These are phyloP conservation scores for Colletotrichum eremochloae DNA, from an alignment of 2,329 filamentous ascomycete species.

Conservation along the genomic window DNA sequence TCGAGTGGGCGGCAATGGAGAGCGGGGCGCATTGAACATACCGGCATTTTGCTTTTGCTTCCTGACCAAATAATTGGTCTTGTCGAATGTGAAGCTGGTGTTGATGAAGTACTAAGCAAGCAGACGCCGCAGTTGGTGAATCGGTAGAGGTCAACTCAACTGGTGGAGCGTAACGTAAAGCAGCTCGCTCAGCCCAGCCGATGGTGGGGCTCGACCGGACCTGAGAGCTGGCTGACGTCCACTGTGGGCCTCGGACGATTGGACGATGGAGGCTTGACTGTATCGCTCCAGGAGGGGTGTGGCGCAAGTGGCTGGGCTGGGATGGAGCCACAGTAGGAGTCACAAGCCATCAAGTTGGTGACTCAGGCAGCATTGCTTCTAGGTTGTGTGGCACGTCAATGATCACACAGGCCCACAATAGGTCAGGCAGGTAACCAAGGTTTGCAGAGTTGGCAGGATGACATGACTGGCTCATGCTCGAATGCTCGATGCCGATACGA, in stretches of 20 bases:
- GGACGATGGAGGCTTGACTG: background rate
- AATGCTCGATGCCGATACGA: background rate
- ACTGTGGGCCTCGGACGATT: background rate
- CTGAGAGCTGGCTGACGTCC: conserved; percentile 41
- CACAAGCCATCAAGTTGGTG: background rate
- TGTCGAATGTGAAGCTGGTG: conserved; percentile 42
- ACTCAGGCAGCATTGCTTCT: background rate
- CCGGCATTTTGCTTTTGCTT: conserved; percentile 60
- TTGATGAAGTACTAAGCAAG: conserved; percentile 31
- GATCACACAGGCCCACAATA: background rate
- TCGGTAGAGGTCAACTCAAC: conserved; percentile 23
- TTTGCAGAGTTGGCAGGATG: conserved; percentile 3
- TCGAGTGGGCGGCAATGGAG: background rate
- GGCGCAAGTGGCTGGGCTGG: conserved; percentile 2
- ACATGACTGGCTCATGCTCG: background rate
- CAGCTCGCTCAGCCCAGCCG: background rate
- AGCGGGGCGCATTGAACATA: conserved; percentile 48
- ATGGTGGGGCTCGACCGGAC: conserved; percentile 35
- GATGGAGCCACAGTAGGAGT: background rate
- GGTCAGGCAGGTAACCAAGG: too few species aligned
- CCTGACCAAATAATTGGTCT: conserved; percentile 30
- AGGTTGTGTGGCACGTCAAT: background rate
- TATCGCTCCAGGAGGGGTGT: background rate
- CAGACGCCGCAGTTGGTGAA: conserved; percentile 4
- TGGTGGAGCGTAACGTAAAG: conserved; percentile 8